Evolutionary conservation across 2,329 filamentous ascomycete genomes (phyloP).

Genomic region (Ophiostoma australiae): DNA sequence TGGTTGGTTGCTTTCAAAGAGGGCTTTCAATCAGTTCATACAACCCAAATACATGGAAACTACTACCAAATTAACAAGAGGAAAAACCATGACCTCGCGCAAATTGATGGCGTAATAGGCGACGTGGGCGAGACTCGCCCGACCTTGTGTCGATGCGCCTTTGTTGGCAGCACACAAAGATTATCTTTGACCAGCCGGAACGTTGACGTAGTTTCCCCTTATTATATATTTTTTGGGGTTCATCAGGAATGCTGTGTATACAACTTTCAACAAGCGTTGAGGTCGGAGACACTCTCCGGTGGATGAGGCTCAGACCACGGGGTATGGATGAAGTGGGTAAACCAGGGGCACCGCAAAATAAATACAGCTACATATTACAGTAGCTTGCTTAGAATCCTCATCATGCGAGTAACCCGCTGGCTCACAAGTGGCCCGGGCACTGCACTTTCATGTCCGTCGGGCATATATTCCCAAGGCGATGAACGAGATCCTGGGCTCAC

Average conservation of each 20-base stretch:
- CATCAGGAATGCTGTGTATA: not conserved
- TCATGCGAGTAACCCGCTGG: too few species aligned
- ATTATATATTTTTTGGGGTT: not conserved
- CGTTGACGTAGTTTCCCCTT: too few species aligned
- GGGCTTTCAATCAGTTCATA: not conserved
- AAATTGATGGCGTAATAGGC: not conserved
- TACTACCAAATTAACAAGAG: too few species aligned
- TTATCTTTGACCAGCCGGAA: not conserved
- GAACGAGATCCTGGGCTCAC: not conserved
- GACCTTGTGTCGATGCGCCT: not conserved
- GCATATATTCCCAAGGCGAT: not conserved
- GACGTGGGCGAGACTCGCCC: not conserved
- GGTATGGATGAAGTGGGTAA: not conserved
- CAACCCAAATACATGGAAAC: not conserved
- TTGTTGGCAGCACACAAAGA: not conserved
- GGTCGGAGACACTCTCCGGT: not conserved
- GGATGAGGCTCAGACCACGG: not conserved
- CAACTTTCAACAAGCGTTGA: not conserved
- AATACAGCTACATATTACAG: too few species aligned
- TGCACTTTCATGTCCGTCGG: not conserved
- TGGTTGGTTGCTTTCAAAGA: too few species aligned
- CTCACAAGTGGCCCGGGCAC: too few species aligned
- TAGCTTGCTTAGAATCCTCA: too few species aligned
- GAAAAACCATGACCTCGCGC: too few species aligned
- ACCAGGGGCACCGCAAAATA: not conserved